phyloP scores from a whole-genome alignment of 345 rosid genomes.

The Bretschneidera sinensis region DNA sequence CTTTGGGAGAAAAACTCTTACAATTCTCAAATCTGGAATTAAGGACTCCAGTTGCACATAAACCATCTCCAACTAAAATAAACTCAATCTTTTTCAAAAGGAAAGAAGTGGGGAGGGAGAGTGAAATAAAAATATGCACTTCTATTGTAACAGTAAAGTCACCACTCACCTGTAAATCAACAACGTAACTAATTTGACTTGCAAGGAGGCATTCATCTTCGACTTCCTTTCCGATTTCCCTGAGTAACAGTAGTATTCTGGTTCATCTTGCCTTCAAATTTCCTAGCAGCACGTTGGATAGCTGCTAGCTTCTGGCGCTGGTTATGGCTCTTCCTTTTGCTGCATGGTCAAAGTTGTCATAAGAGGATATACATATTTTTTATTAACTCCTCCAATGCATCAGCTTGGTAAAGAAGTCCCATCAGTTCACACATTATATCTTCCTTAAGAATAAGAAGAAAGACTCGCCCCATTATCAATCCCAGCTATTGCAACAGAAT shows the following conservation, averaged over 20 bases:
- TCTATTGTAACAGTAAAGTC: background rate
- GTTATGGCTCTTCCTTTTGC: conserved; percentile 52
- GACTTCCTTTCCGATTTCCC: conserved; percentile 41
- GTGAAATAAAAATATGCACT: background rate
- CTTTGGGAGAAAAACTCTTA: no score
- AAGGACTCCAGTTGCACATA: no score
- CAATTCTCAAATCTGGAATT: no score
- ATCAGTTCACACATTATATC: background rate
- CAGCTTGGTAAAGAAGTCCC: background rate
- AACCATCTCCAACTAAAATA: no score
- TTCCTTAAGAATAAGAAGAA: background rate
- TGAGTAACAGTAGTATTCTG: conserved; percentile 22
- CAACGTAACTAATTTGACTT: background rate
- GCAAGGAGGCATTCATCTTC: conserved; percentile 25
- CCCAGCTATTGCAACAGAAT: background rate
- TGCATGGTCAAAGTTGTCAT: conserved; percentile 15
- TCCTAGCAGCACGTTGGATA: conserved; percentile 53
- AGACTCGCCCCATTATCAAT: background rate
- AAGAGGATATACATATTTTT: background rate
- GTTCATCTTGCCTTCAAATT: conserved; percentile 47
- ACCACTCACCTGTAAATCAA: background rate
- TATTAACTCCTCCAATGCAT: background rate
- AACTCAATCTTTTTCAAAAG: no score
- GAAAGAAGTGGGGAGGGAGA: background rate
- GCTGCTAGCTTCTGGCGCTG: conserved; percentile 53